A percentile compares a stretch with the other conserved stretches of the same genome.
phyloP scores from a whole-genome alignment of 2,329 filamentous ascomycete species.

The Lecanicillium sp. region DNA sequence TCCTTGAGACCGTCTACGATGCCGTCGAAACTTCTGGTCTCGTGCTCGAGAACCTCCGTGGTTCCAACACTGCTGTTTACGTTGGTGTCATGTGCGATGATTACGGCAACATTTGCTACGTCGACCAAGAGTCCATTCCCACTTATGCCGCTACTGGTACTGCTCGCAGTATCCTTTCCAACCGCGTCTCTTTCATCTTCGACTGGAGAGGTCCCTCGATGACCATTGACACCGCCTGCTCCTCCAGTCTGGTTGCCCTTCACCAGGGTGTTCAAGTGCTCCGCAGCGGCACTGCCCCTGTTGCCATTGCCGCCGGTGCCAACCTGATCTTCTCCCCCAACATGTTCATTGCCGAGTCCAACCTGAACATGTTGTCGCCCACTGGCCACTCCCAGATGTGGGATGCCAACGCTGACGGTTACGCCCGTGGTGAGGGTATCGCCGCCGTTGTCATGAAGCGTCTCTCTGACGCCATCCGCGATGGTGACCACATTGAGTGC shows the following conservation, averaged over 20 bases:
- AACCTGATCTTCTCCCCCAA: slow-evolving; percentile 20
- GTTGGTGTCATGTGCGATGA: slow-evolving; percentile 21
- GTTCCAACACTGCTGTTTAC: slow-evolving; percentile 21
- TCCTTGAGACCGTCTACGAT: slow-evolving; percentile 33
- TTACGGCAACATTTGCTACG: slow-evolving; percentile 14
- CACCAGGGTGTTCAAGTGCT: slow-evolving; percentile 27
- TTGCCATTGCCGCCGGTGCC: slow-evolving; percentile 37
- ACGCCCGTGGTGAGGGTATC: slow-evolving; percentile 47
- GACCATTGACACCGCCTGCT: slow-evolving; percentile 32
- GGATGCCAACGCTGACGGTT: slow-evolving; percentile 41
- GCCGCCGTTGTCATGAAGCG: slow-evolving; percentile 41
- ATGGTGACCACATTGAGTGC: slow-evolving; percentile 46
- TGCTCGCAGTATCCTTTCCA: slow-evolving; percentile 29
- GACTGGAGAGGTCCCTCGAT: slow-evolving; percentile 30
- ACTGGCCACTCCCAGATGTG: slow-evolving; percentile 32
- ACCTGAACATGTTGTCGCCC: slow-evolving; percentile 40
- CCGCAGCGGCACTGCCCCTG: slow-evolving; percentile 22
- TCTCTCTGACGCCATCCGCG: slow-evolving; percentile 37
- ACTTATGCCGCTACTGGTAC: slow-evolving; percentile 22
- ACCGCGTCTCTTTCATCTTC: slow-evolving; percentile 39
- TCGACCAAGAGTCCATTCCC: slow-evolving; percentile 14
- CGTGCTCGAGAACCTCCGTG: slow-evolving; percentile 22
- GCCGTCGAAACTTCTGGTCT: slow-evolving; percentile 23
- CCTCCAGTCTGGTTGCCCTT: slow-evolving; percentile 26
- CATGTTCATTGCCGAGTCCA: slow-evolving; percentile 24